A percentile compares a stretch with the other conserved stretches of the same genome.
These are phyloP conservation scores for Lachnellula occidentalis DNA, from an alignment of 2,329 filamentous ascomycete genomes.

Conservation along the genomic window DNA sequence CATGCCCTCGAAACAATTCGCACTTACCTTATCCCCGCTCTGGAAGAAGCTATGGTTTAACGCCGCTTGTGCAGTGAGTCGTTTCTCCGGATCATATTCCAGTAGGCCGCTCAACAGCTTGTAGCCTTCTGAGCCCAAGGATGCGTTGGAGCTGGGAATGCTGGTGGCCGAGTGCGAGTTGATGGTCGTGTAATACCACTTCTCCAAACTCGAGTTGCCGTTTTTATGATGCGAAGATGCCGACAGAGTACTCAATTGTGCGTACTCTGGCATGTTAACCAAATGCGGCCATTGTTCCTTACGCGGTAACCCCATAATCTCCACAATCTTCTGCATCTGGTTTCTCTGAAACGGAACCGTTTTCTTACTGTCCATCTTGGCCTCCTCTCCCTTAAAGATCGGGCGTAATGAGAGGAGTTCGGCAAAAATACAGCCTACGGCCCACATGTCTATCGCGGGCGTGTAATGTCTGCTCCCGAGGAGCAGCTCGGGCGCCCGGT, in stretches of 20 bases:
- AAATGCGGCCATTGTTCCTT: conserved; percentile 87
- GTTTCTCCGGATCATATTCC: conserved; percentile 87
- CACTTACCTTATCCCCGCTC: conserved; percentile 60
- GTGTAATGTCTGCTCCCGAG: conserved; percentile 95
- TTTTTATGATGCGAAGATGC: conserved; percentile 37
- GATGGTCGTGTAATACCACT: conserved; percentile 72
- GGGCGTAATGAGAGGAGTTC: conserved; percentile 84
- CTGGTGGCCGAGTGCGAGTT: conserved; percentile 50
- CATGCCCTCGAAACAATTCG: conserved; percentile 86
- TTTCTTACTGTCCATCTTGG: conserved; percentile 98
- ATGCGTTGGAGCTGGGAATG: conserved; percentile 40
- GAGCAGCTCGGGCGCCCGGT: conserved; percentile 88
- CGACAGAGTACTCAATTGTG: conserved; percentile 57
- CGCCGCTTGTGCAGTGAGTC: conserved; percentile 81
- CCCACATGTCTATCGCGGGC: conserved; percentile 95
- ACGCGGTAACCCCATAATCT: conserved; percentile 86
- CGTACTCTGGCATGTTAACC: conserved; percentile 79
- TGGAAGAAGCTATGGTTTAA: conserved; percentile 88
- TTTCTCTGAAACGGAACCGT: conserved; percentile 95
- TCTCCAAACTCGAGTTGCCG: conserved; percentile 53
- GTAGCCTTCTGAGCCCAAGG: conserved; percentile 71
- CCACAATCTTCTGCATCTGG: conserved; percentile 98
- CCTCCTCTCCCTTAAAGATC: conserved; percentile 98
- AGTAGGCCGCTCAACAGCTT: conserved; percentile 75
- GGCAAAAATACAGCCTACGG: conserved; percentile 95